Evolutionary conservation across 257 asterid species (phyloP).

Genomic region (Coffea eugenioides): DNA sequence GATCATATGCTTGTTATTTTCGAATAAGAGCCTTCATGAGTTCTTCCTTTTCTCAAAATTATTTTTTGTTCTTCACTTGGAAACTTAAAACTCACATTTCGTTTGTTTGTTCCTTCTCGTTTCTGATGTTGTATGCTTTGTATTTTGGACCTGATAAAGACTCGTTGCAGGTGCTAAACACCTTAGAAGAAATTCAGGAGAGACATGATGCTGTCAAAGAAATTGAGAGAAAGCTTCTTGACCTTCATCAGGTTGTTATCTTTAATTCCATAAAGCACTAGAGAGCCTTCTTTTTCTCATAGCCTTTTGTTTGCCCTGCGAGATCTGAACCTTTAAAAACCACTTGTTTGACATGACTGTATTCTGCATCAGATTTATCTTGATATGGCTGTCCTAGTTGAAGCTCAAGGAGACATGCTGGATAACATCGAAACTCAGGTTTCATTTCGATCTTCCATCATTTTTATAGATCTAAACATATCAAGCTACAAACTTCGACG

Average conservation of each 20-base stretch:
- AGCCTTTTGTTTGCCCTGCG: no score
- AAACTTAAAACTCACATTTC: no score
- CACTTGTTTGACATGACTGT: conserved; percentile 7
- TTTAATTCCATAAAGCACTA: not conserved
- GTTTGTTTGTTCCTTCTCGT: not conserved
- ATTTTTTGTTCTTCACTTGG: not conserved
- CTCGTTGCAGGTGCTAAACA: conserved; percentile 49
- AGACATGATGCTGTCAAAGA: conserved; percentile 86
- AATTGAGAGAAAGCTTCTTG: conserved; percentile 83
- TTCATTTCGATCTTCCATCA: conserved; percentile 14
- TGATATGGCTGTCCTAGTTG: conserved; percentile 83
- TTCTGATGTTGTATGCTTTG: not conserved
- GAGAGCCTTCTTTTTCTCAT: no score
- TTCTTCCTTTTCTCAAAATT: not conserved
- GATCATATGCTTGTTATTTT: not conserved
- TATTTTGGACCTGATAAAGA: conserved; percentile 6
- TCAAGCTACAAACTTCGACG: not conserved
- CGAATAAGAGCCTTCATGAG: not conserved
- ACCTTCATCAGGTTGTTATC: conserved; percentile 65
- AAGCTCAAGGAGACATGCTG: conserved; percentile 78
- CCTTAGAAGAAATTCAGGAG: conserved; percentile 88
- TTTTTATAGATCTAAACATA: not conserved
- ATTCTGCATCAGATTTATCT: conserved; percentile 52
- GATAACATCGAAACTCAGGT: conserved; percentile 93
- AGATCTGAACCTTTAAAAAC: not conserved